Evolutionary conservation across 169 alveolate species (phyloP), one percentile per base, ranked within the genome.

Genomic region (Eimeria nieschulzi): DNA sequence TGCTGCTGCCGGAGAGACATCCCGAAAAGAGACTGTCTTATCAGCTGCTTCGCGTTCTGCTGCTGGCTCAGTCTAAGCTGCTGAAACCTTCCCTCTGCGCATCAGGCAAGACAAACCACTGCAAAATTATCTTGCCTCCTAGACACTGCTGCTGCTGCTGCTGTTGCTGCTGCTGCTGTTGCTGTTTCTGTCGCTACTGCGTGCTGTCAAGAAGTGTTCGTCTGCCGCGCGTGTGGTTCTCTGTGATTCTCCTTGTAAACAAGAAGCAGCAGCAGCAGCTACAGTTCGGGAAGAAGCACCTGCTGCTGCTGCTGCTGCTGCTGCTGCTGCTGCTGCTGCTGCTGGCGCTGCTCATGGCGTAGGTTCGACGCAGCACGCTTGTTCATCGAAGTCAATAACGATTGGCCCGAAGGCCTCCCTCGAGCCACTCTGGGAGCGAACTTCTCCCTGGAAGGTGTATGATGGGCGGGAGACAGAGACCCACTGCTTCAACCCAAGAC

Each of bases 351-450:
- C 21, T 53, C 71, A 78, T 9, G 21, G 15, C 25, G 46, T 80
- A 66, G 75, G 61, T 39, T 59, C 83, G 56, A 88, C 61, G 54
- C 93, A 88, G 75, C 88, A 88, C 23, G 93, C 93, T 72, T 76
- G 93, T 53, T 88, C 93, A 68, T 88, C 90, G 73, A 73, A 87
- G 82, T 87, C 92, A 59, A 87, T 75, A 73, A 63, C 61, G 64
- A 88, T 23, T 2, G 93, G 93, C 9, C 75, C 75, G 33, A 88
- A 88, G 10, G 78, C 26, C 51, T 59, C 80, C 25, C 55, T 78
- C 76, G n/a, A 17, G 75, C 66, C 76, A 9, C 63, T 13, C 83
- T 39, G 71, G 59, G 61, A 51, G 72, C 23, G 51, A 33, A 88
- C 90, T 9, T 76, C 73, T 7, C 93, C 93, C 1, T 70, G 54